Evolutionary conservation across 2,329 filamentous ascomycete species (phyloP).

Genomic region (Furcasterigmium sp.): DNA sequence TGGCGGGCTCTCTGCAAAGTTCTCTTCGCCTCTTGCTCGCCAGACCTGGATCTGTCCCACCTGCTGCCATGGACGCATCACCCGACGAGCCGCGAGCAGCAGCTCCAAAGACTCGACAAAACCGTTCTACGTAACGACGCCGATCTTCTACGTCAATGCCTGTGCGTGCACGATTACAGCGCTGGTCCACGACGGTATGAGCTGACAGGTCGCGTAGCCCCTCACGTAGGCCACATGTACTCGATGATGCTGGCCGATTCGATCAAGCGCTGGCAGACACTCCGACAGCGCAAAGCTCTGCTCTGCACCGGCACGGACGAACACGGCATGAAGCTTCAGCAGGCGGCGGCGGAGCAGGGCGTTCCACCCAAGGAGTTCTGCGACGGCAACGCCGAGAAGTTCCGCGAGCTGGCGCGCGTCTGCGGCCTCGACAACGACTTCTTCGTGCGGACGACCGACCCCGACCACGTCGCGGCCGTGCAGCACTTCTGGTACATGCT

Average conservation of each 20-base stretch:
- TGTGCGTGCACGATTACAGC: constrained; percentile 40
- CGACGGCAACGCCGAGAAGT: constrained; percentile 75
- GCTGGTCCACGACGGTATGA: background rate
- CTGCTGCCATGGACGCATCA: constrained; percentile 17
- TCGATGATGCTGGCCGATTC: constrained; percentile 88
- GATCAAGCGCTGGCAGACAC: constrained; percentile 82
- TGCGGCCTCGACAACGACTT: constrained; percentile 72
- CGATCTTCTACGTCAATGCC: constrained; percentile 99
- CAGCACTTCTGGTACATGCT: constrained; percentile 85
- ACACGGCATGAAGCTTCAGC: constrained; percentile 96
- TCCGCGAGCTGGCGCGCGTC: constrained; percentile 66
- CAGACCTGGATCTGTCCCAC: constrained; percentile 21
- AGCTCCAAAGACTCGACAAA: constrained; percentile 39
- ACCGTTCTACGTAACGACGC: constrained; percentile 91
- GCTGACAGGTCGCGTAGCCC: constrained; percentile 49
- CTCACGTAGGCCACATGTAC: constrained; percentile 93
- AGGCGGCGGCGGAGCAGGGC: constrained; percentile 67
- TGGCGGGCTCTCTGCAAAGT: constrained; percentile 1
- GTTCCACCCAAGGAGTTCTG: constrained; percentile 80
- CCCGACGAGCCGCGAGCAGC: constrained; percentile 20
- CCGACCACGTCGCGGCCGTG: constrained; percentile 76
- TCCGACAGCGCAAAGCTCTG: constrained; percentile 66
- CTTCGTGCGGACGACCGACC: constrained; percentile 90
- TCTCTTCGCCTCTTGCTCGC: constrained; percentile 4
- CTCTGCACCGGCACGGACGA: constrained; percentile 93